phyloP scores from a whole-genome alignment of 495 filamentous ascomycete genomes.

The Hypoxylon fragiforme region DNA sequence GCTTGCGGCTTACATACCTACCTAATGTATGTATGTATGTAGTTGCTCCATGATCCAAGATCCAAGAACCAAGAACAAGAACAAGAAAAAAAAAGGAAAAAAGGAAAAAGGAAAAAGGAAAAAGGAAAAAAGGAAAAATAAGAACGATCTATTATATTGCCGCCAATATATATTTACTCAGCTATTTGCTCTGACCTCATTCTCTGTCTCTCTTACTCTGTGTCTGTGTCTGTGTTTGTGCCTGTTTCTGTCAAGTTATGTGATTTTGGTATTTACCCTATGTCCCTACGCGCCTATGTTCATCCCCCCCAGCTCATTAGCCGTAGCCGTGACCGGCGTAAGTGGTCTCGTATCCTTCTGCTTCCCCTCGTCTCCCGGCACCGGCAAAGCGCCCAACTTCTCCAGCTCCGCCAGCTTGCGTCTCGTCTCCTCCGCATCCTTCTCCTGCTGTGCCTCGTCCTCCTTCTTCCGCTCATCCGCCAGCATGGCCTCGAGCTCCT shows the following conservation, averaged over 20 bases:
- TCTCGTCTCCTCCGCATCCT: conserved; percentile 41
- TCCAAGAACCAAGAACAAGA: no score
- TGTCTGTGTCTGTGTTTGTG: no score
- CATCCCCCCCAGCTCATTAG: conserved; percentile 26
- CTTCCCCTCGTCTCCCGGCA: conserved; percentile 18
- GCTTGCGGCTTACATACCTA: no score
- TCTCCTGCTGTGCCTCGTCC: conserved; percentile 43
- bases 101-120: no score
- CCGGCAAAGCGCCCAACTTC: conserved; percentile 22
- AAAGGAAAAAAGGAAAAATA: conserved; percentile 9
- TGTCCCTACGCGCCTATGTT: conserved; percentile 1
- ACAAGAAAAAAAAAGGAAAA: no score
- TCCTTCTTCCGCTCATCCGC: conserved; percentile 61
- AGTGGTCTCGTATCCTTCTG: conserved; percentile 26
- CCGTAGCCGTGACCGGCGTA: conserved; percentile 33
- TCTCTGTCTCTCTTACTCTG: conserved; percentile 10
- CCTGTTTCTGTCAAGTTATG: background rate
- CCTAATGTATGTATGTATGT: no score
- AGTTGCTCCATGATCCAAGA: no score
- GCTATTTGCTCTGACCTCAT: conserved; percentile 7
- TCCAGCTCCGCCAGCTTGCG: conserved; percentile 46
- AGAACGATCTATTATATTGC: conserved; percentile 15
- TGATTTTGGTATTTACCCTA: no score
- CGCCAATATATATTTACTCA: conserved; percentile 9
- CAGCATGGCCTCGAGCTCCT: conserved; percentile 81